Evolutionary conservation across 2,329 filamentous ascomycete species (phyloP).

Genomic region (Rutstroemia sp.): DNA sequence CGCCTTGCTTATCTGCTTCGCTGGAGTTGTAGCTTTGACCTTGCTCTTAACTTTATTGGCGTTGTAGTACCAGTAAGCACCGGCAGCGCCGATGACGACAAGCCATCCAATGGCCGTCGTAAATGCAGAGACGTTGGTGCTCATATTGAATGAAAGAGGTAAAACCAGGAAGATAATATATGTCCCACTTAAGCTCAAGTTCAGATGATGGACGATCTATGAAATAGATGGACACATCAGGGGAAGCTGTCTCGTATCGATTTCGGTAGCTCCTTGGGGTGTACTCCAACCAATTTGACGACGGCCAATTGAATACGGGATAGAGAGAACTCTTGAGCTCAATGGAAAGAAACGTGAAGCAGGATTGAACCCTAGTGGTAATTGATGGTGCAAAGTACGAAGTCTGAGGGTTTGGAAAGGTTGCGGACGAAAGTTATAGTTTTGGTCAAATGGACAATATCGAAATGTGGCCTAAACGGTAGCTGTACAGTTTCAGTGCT

Average conservation of each 20-base stretch:
- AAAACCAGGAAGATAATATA: neutral
- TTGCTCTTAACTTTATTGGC: conserved; percentile 18
- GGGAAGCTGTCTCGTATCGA: neutral
- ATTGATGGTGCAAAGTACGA: too few species aligned
- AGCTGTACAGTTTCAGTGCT: too few species aligned
- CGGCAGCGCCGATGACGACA: conserved; percentile 27
- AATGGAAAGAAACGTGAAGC: neutral
- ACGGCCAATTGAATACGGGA: neutral
- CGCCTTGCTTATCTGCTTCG: conserved; percentile 16
- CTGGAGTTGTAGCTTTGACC: conserved; percentile 9
- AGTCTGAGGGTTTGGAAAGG: too few species aligned
- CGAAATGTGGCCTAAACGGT: too few species aligned
- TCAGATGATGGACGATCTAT: conserved; percentile 1
- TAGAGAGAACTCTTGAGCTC: too few species aligned
- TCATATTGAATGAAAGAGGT: conserved; percentile 3
- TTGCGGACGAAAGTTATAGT: too few species aligned
- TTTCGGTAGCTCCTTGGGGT: neutral
- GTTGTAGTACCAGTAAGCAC: conserved; percentile 23
- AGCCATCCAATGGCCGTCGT: conserved; percentile 33
- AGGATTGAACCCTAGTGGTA: too few species aligned
- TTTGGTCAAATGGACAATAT: too few species aligned
- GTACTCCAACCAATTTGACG: neutral
- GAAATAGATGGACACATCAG: neutral
- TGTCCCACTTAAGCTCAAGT: conserved; percentile 1
- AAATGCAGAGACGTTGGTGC: conserved; percentile 16